Percentiles rank a stretch among this genome's conserved stretches.
Evolutionary conservation across 208 protist genomes (phyloP).

Genomic region (Crithidia acanthocephali): DNA sequence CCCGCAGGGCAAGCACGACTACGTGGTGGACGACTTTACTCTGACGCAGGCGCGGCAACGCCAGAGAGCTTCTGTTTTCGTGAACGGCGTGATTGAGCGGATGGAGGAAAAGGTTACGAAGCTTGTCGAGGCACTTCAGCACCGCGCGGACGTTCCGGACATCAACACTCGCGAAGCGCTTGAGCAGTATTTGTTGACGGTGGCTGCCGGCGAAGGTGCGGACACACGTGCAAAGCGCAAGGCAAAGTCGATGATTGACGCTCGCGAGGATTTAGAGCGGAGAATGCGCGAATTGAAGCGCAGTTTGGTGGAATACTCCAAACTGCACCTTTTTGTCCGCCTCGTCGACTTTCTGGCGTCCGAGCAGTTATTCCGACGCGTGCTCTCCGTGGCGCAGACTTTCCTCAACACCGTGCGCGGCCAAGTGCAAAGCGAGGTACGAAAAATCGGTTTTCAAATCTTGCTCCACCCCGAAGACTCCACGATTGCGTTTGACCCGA

Average conservation of each 20-base stretch:
- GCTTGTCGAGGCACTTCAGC: constrained; percentile 80
- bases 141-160: constrained; percentile 91
- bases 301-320: constrained; percentile 92
- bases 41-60: constrained; percentile 73
- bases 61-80: constrained; percentile 55
- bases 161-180: constrained; percentile 92
- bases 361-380: constrained; percentile 84
- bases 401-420: constrained; percentile 76
- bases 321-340: constrained; percentile 90
- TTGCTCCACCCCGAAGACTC: constrained; percentile 71
- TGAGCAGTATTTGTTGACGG: constrained; percentile 91
- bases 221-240: constrained; percentile 62
- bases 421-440: constrained; percentile 69
- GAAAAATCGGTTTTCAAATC: constrained; percentile 90
- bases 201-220: constrained; percentile 40
- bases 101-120: constrained; percentile 88
- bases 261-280: constrained; percentile 81
- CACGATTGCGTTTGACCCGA: constrained; percentile 80
- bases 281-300: constrained; percentile 90
- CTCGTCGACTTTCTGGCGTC: constrained; percentile 88
- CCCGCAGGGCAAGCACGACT: constrained; percentile 88
- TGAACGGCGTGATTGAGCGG: constrained; percentile 69
- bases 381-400: constrained; percentile 61
- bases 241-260: constrained; percentile 94
- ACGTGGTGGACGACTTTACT: constrained; percentile 87